These are phyloP conservation scores for Endocalyx cinctus DNA, from an alignment of 2,329 filamentous ascomycete species.

Conservation along the genomic window DNA sequence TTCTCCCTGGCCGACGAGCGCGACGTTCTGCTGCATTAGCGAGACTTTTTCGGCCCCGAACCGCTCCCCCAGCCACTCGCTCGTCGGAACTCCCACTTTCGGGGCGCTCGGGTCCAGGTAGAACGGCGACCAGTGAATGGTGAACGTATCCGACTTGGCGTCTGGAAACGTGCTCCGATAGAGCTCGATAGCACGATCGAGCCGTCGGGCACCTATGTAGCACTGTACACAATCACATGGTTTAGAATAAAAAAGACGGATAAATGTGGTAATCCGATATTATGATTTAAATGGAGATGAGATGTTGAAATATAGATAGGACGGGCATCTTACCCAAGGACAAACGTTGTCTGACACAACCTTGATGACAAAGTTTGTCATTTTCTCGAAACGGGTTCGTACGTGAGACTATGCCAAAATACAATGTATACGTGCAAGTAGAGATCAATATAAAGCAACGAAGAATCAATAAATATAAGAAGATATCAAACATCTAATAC, in stretches of 20 bases:
- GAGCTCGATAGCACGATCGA: constrained; percentile 64
- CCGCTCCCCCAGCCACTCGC: constrained; percentile 51
- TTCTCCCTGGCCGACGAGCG: constrained; percentile 53
- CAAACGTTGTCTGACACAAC: not conserved
- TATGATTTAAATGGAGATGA: too few relatives aligned
- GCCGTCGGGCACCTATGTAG: constrained; percentile 74
- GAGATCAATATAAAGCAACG: too few relatives aligned
- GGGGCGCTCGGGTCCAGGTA: constrained; percentile 69
- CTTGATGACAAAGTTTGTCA: not conserved
- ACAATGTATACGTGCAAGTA: too few relatives aligned
- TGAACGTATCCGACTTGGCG: constrained; percentile 61
- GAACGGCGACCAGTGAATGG: constrained; percentile 71
- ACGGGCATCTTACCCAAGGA: not conserved
- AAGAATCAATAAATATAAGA: too few relatives aligned
- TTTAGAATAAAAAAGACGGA: too few relatives aligned
- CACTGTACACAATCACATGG: too few relatives aligned
- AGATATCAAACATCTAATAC: too few relatives aligned
- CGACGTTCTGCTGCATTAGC: constrained; percentile 54
- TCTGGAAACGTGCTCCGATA: constrained; percentile 60
- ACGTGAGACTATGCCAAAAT: too few relatives aligned
- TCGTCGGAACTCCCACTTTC: constrained; percentile 38
- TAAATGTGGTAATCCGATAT: not conserved
- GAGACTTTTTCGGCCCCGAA: constrained; percentile 61
- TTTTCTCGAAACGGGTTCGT: too few relatives aligned
- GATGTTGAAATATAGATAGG: not conserved